Conservation (phyloP, 768 basidiomycete species). For the Suillus plorans region DNA sequence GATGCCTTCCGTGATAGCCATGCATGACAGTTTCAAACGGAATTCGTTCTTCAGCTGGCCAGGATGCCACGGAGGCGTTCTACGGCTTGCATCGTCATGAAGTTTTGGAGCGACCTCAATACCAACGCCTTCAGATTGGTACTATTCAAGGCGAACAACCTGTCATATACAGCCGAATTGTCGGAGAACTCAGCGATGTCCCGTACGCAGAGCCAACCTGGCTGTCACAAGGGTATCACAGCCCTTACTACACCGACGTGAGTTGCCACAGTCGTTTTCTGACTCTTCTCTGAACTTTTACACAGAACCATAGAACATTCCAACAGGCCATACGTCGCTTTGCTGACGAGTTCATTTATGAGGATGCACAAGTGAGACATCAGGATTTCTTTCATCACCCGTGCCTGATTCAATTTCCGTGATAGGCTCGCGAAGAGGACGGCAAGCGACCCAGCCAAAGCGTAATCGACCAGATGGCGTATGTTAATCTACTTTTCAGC, state of each 20-base stretch:
- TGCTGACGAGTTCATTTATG: constrained; percentile 63
- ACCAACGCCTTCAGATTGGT: constrained; percentile 74
- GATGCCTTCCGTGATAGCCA: constrained; percentile 21
- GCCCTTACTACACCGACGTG: constrained; percentile 69
- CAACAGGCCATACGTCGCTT: constrained; percentile 55
- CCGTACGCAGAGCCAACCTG: constrained; percentile 92
- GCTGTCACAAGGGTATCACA: constrained; percentile 67
- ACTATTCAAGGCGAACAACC: constrained; percentile 61
- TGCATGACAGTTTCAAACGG: neutral
- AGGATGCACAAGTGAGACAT: constrained; percentile 33
- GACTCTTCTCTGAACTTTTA: constrained; percentile 9
- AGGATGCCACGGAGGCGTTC: constrained; percentile 87
- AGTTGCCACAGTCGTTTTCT: constrained; percentile 16
- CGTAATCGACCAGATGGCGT: constrained; percentile 85
- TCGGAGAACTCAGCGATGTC: constrained; percentile 66
- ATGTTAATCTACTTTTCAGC: constrained; percentile 15
- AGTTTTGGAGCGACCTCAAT: constrained; percentile 74
- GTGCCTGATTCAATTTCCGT: constrained; percentile 18
- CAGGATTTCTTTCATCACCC: constrained; percentile 12
- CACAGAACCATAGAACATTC: constrained; percentile 47
- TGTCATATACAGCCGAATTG: constrained; percentile 45
- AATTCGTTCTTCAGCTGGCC: constrained; percentile 53
- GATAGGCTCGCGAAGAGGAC: constrained; percentile 72
- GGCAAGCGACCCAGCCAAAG: constrained; percentile 83
- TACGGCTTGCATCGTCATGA: constrained; percentile 88